These are phyloP conservation scores for Kodamaea anthophila DNA, from an alignment of 1,139 yeast genomes.

Conservation along the genomic window DNA sequence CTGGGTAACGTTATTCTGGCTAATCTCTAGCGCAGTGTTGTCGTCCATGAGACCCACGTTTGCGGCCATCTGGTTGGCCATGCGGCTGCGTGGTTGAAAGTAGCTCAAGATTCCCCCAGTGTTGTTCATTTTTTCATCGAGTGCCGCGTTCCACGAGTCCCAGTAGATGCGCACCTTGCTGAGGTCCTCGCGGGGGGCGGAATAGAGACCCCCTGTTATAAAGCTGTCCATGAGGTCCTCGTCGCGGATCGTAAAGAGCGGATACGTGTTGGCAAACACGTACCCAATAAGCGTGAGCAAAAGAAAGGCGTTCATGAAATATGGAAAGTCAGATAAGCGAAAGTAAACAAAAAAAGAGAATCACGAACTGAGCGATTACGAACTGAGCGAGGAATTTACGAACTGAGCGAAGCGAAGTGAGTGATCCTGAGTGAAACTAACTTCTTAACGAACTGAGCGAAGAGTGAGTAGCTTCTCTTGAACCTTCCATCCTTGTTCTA, in stretches of 20 bases:
- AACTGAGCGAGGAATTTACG: too few relatives aligned
- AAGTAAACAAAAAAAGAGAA: background rate
- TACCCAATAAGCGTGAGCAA: constrained; percentile 2
- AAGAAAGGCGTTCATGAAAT: constrained; percentile 3
- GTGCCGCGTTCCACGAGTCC: constrained; percentile 2
- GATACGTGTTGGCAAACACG: constrained; percentile 3
- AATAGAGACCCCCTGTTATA: constrained; percentile 1
- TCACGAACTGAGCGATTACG: too few relatives aligned
- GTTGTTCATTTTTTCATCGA: constrained; percentile 3
- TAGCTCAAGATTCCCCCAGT: constrained; percentile 3
- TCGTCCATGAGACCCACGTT: constrained; percentile 5
- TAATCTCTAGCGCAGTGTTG: constrained; percentile 4
- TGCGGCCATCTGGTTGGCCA: constrained; percentile 4
- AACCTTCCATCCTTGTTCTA: too few relatives aligned
- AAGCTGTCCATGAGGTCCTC: constrained; percentile 3
- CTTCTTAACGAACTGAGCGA: too few relatives aligned
- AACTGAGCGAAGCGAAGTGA: too few relatives aligned
- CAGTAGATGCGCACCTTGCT: constrained; percentile 3
- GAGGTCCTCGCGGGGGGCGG: constrained; percentile 4
- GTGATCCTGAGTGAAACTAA: too few relatives aligned
- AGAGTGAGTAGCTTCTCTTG: too few relatives aligned
- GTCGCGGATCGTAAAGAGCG: constrained; percentile 4
- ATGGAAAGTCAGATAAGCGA: background rate
- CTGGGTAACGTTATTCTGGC: background rate
- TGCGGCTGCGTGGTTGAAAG: constrained; percentile 2